Base-by-base conservation (phyloP, 2,329 filamentous ascomycete species). In the Tolypocladium tundrense region DNA sequence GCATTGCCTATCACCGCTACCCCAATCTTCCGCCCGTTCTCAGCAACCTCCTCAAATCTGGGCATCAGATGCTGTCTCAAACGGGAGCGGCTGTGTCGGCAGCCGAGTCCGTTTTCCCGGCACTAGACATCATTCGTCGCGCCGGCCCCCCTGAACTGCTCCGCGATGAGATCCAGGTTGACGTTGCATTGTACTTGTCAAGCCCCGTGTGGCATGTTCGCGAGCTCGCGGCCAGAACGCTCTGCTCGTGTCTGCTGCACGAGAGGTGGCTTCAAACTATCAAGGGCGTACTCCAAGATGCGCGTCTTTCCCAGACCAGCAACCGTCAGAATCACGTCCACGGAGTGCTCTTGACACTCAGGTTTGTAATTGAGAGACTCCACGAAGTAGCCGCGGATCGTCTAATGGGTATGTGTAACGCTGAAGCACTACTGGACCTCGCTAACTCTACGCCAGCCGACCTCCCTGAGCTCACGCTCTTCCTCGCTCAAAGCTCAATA, bases 171-270 rank as follows among this genome's bases (percentile, higher is more conserved):
- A 80, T 91, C 6, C 79, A 82, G 63, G 65, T 70, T 3, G 77
- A 82, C 53, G 83, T 93, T 9, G 70, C 79, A 8, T 77, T 76
- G 48, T 85, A 92, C 57, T 77, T 91, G 4, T 80, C 77, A 13
- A 91, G 86, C 61, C 80, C 80, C 0, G 82, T 90, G 21, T 94
- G 90, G 90, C 88, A 91, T 67, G 83, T 94, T 8, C 79, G 90
- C 54, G 89, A 93, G 65, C 90, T 92, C 69, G 88, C 90, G 1
- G 88, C 90, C 0, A 80, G 88, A 19, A 90, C 89, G 0, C 75
- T 90, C 14, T 85, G 83, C 66, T 85, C 84, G 0, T 84, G 87
- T 60, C 71, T 86, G 27, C 69, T 85, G 2, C 75, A 78, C 21
- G 70, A 76, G 4, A 70, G 75, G 31, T 85, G 82, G 80, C 67